Evolutionary conservation across 768 basidiomycete genomes (phyloP).

Genomic region (Russula griseocarnosa): DNA sequence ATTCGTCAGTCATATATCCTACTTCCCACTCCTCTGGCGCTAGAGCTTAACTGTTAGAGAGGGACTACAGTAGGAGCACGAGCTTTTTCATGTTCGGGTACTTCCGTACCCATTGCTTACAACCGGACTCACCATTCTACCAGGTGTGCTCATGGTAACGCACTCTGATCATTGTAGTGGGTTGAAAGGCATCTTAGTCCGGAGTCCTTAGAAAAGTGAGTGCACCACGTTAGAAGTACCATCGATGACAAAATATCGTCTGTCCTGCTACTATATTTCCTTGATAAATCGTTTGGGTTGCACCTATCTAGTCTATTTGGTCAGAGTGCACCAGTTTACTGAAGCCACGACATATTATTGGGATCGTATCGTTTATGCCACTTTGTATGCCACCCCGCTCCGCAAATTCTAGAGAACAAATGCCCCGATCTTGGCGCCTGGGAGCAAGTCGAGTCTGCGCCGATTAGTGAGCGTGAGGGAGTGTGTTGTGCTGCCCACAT

Average conservation of each 20-base stretch:
- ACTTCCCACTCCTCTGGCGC: too few species aligned
- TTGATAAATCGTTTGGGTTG: not conserved
- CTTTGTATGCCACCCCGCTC: too few species aligned
- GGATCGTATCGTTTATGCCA: too few species aligned
- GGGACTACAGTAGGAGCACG: too few species aligned
- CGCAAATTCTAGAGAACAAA: too few species aligned
- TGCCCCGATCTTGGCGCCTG: too few species aligned
- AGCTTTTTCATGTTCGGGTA: constrained; percentile 45
- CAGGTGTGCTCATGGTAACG: constrained; percentile 49
- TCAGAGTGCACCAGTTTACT: not conserved
- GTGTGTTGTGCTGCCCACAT: too few species aligned
- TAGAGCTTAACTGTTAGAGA: constrained; percentile 38
- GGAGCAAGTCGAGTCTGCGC: too few species aligned
- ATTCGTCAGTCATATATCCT: too few species aligned
- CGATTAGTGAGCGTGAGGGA: too few species aligned
- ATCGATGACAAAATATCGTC: constrained; percentile 10
- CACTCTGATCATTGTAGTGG: constrained; percentile 52
- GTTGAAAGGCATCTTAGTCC: constrained; percentile 25
- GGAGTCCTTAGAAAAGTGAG: constrained; percentile 4
- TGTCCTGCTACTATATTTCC: not conserved
- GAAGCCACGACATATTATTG: too few species aligned
- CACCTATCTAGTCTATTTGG: not conserved
- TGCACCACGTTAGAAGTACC: constrained; percentile 10
- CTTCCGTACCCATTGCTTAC: constrained; percentile 35
- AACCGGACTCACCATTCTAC: constrained; percentile 32